A percentile compares a stretch with the other conserved stretches of the same genome.
These are phyloP conservation scores for Penicillium taxi DNA, from an alignment of 495 filamentous ascomycete species.

Conservation along the genomic window DNA sequence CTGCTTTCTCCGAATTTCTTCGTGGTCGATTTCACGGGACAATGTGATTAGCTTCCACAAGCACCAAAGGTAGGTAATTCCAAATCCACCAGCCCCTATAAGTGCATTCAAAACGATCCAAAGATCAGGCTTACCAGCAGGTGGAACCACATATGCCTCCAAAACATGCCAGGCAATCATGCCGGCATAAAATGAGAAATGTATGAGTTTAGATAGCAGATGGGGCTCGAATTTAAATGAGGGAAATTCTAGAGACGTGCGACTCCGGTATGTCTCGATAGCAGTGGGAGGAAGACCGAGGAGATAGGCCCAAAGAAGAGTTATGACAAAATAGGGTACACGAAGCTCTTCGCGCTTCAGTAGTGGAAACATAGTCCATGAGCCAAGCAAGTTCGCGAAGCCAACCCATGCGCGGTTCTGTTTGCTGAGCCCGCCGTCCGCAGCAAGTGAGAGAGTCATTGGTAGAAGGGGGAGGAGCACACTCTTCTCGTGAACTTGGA, in stretches of 20 bases:
- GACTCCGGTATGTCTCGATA: slow-evolving; percentile 51
- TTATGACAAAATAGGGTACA: slow-evolving; percentile 77
- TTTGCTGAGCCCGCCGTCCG: slow-evolving; percentile 64
- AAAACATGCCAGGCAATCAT: slow-evolving; percentile 75
- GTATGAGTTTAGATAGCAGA: slow-evolving; percentile 55
- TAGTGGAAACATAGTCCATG: slow-evolving; percentile 91
- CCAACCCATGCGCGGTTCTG: slow-evolving; percentile 80
- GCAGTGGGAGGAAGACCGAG: slow-evolving; percentile 76
- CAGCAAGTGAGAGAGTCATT: slow-evolving; percentile 78
- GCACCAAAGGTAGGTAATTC: slow-evolving; percentile 85
- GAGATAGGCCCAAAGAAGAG: slow-evolving; percentile 81
- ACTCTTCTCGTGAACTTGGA: slow-evolving; percentile 97
- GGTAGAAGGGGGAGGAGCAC: slow-evolving; percentile 85
- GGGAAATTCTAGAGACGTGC: slow-evolving; percentile 30
- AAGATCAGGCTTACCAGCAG: slow-evolving; percentile 73
- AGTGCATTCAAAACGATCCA: slow-evolving; percentile 89
- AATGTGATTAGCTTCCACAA: slow-evolving; percentile 60
- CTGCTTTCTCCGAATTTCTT: slow-evolving; percentile 33
- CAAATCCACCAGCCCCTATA: slow-evolving; percentile 77
- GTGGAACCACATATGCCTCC: slow-evolving; percentile 59
- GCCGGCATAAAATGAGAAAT: slow-evolving; percentile 62
- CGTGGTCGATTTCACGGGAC: slow-evolving; percentile 34
- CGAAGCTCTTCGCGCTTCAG: slow-evolving; percentile 75
- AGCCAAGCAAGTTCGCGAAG: slow-evolving; percentile 83
- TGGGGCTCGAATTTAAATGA: slow-evolving; percentile 36